These are phyloP conservation scores for Omphalotus guepiniiformis DNA, from an alignment of 768 basidiomycete species.

Conservation along the genomic window DNA sequence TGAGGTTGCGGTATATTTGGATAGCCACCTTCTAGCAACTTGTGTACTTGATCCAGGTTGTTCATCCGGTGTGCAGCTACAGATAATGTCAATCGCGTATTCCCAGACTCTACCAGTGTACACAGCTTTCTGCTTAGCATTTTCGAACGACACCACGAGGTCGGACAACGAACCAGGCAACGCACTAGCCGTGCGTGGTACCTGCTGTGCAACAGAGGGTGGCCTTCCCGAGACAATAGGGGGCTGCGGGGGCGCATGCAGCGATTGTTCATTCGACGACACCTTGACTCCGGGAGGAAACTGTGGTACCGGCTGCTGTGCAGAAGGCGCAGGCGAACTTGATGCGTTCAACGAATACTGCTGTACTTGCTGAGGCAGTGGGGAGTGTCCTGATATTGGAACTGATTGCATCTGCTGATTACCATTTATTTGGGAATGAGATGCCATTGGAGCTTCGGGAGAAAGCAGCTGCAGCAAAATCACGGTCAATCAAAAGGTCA, in stretches of 20 bases:
- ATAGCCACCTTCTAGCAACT: slow-evolving; percentile 91
- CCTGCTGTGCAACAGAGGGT: slow-evolving; percentile 47
- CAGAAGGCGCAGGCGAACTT: slow-evolving; percentile 19
- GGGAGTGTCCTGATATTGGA: slow-evolving; percentile 41
- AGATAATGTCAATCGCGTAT: slow-evolving; percentile 3
- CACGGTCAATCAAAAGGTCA: slow-evolving; percentile 6
- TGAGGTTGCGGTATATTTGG: slow-evolving; percentile 85
- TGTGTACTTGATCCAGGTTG: slow-evolving; percentile 87
- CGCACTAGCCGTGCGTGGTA: slow-evolving; percentile 37
- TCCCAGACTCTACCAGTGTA: no score
- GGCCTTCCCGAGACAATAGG: slow-evolving; percentile 34
- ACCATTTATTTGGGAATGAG: slow-evolving; percentile 22
- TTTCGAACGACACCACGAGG: slow-evolving; percentile 91
- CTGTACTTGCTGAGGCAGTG: slow-evolving; percentile 46
- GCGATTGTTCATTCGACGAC: slow-evolving; percentile 38
- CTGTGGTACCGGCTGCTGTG: slow-evolving; percentile 35
- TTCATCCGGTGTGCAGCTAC: slow-evolving; percentile 71
- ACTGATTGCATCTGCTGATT: slow-evolving; percentile 27
- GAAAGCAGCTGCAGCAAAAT: slow-evolving; percentile 33
- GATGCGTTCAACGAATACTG: slow-evolving; percentile 19
- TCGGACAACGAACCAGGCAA: slow-evolving; percentile 89
- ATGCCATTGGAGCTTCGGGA: slow-evolving; percentile 20
- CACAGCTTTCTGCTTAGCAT: slow-evolving; percentile 92
- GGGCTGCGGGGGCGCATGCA: slow-evolving; percentile 15
- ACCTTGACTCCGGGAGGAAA: slow-evolving; percentile 71